phyloP scores from a whole-genome alignment of 345 rosid genomes.

The Capsella bursapastoris region DNA sequence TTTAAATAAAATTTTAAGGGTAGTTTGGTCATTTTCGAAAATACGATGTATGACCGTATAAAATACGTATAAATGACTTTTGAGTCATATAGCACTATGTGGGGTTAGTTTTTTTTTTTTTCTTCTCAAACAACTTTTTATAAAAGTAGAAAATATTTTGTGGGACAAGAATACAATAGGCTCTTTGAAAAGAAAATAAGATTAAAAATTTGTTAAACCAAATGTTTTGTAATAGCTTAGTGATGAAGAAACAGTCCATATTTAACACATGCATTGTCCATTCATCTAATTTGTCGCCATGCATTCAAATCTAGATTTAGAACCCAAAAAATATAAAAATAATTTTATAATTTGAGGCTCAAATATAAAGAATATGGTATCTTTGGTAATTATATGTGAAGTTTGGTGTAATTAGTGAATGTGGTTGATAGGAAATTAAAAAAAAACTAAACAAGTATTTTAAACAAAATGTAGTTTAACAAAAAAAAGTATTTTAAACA shows the following conservation, averaged over 20 bases:
- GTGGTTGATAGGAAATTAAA: slow-evolving; percentile 3
- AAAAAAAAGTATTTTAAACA: not conserved
- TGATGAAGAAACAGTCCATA: slow-evolving; percentile 40
- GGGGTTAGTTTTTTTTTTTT: slow-evolving; percentile 36
- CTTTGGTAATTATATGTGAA: not conserved
- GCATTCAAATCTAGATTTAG: slow-evolving; percentile 9
- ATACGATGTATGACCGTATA: slow-evolving; percentile 20
- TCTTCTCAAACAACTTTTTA: slow-evolving; percentile 7
- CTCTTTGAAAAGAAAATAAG: not conserved
- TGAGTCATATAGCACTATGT: slow-evolving; percentile 61
- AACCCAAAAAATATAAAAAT: not conserved
- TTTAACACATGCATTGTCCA: slow-evolving; percentile 40
- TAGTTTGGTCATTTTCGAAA: slow-evolving; percentile 18
- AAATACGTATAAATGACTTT: slow-evolving; percentile 45
- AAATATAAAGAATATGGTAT: not conserved
- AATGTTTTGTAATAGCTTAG: slow-evolving; percentile 41
- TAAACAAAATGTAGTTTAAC: not conserved
- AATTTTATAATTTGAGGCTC: not conserved
- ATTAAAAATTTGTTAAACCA: slow-evolving; percentile 36
- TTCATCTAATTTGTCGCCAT: slow-evolving; percentile 20
- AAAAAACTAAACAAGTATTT: not conserved
- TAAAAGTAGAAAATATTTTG: slow-evolving; percentile 38
- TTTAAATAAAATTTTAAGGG: slow-evolving; percentile 55
- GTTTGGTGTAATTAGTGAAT: slow-evolving; percentile 16
- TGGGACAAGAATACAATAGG: slow-evolving; percentile 25